A percentile compares a stretch with the other conserved stretches of the same genome.
Evolutionary conservation across 257 asterid genomes (phyloP).

Genomic region (Solanum ossicruentum): DNA sequence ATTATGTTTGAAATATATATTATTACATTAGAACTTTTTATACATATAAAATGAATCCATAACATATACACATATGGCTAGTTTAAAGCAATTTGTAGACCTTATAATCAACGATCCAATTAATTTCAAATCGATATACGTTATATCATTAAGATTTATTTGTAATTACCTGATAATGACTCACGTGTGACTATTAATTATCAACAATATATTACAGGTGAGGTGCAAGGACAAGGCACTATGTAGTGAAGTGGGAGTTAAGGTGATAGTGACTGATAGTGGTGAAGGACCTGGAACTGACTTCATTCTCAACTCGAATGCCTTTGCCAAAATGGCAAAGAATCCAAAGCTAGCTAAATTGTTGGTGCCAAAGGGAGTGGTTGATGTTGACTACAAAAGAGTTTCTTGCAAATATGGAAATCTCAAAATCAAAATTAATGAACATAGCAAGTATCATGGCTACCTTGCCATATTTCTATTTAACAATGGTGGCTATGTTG

Average conservation of each 20-base stretch:
- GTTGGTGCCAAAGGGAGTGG: constrained; percentile 11
- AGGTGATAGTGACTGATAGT: constrained; percentile 15
- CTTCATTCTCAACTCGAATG: constrained; percentile 6
- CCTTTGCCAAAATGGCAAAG: constrained; percentile 7
- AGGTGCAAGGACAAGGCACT: constrained; percentile 12
- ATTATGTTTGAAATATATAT: too few species aligned
- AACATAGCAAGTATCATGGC: constrained; percentile 7
- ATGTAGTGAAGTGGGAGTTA: constrained; percentile 11
- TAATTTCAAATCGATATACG: too few species aligned
- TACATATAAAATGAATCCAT: too few species aligned
- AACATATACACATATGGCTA: too few species aligned
- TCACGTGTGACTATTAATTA: background rate
- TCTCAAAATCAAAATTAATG: constrained; percentile 1
- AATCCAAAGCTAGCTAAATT: background rate
- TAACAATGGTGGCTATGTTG: constrained; percentile 6
- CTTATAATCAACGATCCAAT: too few species aligned
- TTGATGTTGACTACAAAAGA: constrained; percentile 10
- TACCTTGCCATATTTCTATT: constrained; percentile 4
- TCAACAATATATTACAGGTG: constrained; percentile 5
- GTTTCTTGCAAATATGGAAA: constrained; percentile 7
- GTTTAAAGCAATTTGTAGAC: too few species aligned
- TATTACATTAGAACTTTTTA: too few species aligned
- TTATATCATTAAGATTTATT: too few species aligned
- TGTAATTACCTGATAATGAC: too few species aligned
- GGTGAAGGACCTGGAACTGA: constrained; percentile 11